Evolutionary conservation across 345 rosid genomes (phyloP).

Genomic region (Populus ilicifolia): DNA sequence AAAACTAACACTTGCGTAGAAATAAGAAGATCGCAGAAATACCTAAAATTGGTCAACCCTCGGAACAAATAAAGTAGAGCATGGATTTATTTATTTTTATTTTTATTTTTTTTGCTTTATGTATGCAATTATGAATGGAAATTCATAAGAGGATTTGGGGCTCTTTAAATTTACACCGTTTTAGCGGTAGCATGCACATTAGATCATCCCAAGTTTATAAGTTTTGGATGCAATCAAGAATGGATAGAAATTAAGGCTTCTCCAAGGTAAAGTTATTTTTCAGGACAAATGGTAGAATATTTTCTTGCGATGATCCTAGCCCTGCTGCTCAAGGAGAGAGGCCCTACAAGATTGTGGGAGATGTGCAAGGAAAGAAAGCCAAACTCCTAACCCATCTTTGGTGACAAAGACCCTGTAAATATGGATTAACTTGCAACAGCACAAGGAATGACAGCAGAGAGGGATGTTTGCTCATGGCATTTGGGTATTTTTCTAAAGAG

Average conservation of each 20-base stretch:
- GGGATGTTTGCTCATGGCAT: slow-evolving; percentile 11
- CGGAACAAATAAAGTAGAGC: slow-evolving; percentile 23
- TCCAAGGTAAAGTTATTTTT: too few species aligned
- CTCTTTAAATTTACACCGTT: too few species aligned
- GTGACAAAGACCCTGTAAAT: slow-evolving; percentile 25
- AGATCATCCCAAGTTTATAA: too few species aligned
- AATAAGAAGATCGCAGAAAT: slow-evolving; percentile 13
- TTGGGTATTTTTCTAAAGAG: not conserved
- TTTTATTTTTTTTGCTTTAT: too few species aligned
- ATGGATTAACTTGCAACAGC: slow-evolving; percentile 23
- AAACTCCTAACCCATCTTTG: slow-evolving; percentile 14
- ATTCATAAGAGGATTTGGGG: too few species aligned
- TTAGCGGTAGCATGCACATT: too few species aligned
- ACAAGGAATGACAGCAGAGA: slow-evolving; percentile 7
- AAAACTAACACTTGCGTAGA: too few species aligned
- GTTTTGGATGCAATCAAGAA: too few species aligned
- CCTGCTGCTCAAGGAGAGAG: slow-evolving; percentile 10
- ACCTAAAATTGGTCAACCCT: slow-evolving; percentile 22
- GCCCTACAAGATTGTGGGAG: slow-evolving; percentile 13
- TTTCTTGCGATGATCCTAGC: slow-evolving; percentile 3
- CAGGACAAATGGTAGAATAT: too few species aligned
- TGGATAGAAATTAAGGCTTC: too few species aligned
- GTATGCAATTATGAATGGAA: slow-evolving; percentile 1
- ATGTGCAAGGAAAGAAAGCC: slow-evolving; percentile 5
- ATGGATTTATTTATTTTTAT: not conserved